Conservation (phyloP, 176 grass and related monocot species). For the Eremochloa ophiuroides region DNA sequence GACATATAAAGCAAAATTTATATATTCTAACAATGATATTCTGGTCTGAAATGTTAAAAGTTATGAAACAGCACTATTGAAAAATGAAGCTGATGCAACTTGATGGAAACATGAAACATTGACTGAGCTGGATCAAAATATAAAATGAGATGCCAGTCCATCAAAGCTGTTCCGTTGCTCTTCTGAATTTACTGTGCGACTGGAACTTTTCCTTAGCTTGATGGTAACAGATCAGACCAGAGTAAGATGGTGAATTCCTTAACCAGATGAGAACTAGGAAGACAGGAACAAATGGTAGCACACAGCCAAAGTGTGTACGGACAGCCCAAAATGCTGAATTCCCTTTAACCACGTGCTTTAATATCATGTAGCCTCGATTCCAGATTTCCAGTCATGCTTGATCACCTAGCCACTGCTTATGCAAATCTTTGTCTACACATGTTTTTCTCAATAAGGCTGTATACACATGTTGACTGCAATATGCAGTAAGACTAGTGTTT, state of each 20-base stretch:
- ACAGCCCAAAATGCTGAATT: background rate
- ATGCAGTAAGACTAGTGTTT: background rate
- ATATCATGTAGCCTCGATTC: background rate
- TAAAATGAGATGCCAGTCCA: background rate
- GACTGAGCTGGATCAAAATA: background rate
- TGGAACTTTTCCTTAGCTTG: background rate
- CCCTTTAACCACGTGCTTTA: background rate
- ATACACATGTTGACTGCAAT: background rate
- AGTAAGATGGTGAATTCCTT: background rate
- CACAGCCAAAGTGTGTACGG: background rate
- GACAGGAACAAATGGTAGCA: background rate
- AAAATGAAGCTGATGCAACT: background rate
- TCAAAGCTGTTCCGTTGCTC: background rate
- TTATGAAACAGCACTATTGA: background rate
- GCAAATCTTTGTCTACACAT: background rate
- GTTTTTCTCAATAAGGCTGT: background rate
- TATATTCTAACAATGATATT: background rate
- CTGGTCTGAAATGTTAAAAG: background rate
- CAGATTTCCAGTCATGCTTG: background rate
- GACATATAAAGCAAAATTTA: background rate
- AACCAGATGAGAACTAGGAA: background rate
- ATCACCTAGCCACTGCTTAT: background rate
- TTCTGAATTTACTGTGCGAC: background rate
- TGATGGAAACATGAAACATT: background rate
- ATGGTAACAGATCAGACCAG: background rate